A percentile compares a stretch with the other conserved stretches of the same genome.
phyloP scores from a whole-genome alignment of 106 monocot genomes.

The Phalaenopsis aphrodite region DNA sequence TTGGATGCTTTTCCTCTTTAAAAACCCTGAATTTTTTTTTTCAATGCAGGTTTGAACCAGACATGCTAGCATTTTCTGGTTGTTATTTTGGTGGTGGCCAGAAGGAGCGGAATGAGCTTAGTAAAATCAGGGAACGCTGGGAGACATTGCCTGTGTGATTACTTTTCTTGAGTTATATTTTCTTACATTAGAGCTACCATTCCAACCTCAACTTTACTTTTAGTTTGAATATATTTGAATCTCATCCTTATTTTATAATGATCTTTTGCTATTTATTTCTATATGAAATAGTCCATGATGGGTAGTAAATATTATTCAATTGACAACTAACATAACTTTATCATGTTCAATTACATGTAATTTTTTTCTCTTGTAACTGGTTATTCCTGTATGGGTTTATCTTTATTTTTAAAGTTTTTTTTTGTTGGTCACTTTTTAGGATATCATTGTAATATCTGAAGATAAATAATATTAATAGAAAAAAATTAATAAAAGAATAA shows the following conservation, averaged over 20 bases:
- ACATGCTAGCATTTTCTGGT: constrained; percentile 78
- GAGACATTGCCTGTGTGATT: constrained; percentile 58
- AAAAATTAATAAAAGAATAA: too few relatives aligned
- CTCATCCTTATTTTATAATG: too few relatives aligned
- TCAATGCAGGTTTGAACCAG: constrained; percentile 47
- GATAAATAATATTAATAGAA: too few relatives aligned
- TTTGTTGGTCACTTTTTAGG: too few relatives aligned
- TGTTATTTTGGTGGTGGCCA: constrained; percentile 75
- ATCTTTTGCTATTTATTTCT: too few relatives aligned
- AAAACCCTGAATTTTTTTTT: neutral
- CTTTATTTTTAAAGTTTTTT: neutral
- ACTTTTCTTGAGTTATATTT: neutral
- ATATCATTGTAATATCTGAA: too few relatives aligned
- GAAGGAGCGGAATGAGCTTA: constrained; percentile 47
- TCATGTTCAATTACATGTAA: neutral
- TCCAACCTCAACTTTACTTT: too few relatives aligned
- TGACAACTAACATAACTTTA: too few relatives aligned
- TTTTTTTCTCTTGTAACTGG: neutral
- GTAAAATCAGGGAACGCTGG: constrained; percentile 68
- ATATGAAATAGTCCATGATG: too few relatives aligned
- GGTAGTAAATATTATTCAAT: too few relatives aligned
- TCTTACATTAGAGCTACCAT: neutral
- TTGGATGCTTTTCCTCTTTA: neutral
- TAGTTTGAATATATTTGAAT: too few relatives aligned
- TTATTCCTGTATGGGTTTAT: neutral